These are phyloP conservation scores for Lagerstroemia speciosa DNA, from an alignment of 345 rosid species.

Conservation along the genomic window DNA sequence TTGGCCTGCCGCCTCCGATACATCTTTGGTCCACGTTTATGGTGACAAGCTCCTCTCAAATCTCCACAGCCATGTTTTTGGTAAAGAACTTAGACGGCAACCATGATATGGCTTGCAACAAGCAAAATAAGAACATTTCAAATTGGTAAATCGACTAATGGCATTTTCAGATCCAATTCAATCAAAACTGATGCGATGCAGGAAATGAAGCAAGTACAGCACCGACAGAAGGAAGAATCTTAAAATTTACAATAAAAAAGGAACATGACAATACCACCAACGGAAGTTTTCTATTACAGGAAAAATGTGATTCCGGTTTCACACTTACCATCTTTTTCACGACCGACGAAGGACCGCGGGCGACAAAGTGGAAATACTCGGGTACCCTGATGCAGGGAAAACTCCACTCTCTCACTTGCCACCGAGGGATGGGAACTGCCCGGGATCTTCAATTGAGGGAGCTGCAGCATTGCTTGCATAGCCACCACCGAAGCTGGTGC, in stretches of 20 bases:
- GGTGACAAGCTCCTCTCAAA: too few relatives aligned
- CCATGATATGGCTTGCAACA: too few relatives aligned
- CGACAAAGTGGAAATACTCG: not conserved
- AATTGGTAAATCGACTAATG: not conserved
- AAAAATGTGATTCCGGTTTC: conserved; percentile 18
- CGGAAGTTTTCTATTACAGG: conserved; percentile 19
- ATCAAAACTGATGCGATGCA: conserved; percentile 7
- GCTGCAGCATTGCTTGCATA: conserved; percentile 33
- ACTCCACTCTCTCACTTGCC: conserved; percentile 48
- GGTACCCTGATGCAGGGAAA: not conserved
- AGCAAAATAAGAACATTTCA: not conserved
- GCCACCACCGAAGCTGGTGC: not conserved
- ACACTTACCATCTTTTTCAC: conserved; percentile 5
- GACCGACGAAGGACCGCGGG: not conserved
- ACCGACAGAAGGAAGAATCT: not conserved
- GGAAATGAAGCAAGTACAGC: not conserved
- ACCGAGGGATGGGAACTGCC: conserved; percentile 87
- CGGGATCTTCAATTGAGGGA: conserved; percentile 65
- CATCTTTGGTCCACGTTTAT: too few relatives aligned
- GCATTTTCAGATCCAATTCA: not conserved
- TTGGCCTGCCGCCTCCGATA: conserved; percentile 14
- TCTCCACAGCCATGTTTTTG: too few relatives aligned
- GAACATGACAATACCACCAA: conserved; percentile 5
- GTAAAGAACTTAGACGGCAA: too few relatives aligned
- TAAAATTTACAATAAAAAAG: conserved; percentile 6